These are phyloP conservation scores for Aspergillus steynii DNA, from an alignment of 495 filamentous ascomycete genomes.

Conservation along the genomic window DNA sequence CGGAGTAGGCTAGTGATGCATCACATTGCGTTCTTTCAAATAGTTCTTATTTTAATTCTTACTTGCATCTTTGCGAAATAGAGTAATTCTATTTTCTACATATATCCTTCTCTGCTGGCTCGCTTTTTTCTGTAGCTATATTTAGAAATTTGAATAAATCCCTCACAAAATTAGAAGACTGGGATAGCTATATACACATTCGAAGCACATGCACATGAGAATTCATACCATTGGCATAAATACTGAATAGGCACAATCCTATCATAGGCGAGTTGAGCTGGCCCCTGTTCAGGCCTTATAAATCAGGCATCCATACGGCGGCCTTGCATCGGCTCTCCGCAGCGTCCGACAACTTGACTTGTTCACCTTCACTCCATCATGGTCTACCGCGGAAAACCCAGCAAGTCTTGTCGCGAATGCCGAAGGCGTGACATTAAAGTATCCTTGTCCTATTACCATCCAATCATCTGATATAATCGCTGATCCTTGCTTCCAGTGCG, in stretches of 20 bases:
- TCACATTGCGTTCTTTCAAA: not conserved
- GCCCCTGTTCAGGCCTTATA: not conserved
- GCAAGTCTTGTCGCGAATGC: conserved; percentile 11
- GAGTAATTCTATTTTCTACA: not conserved
- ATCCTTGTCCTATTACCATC: not conserved
- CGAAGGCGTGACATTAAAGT: conserved; percentile 11
- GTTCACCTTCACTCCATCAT: conserved; percentile 2
- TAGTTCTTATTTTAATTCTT: not conserved
- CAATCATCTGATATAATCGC: not conserved
- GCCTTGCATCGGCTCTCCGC: not conserved
- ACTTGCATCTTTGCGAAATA: not conserved
- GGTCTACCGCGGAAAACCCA: conserved; percentile 11
- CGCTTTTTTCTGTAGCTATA: not conserved
- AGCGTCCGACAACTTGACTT: not conserved
- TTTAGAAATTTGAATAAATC: not conserved
- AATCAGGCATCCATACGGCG: not conserved
- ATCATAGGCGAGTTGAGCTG: not conserved
- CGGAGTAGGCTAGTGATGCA: conserved; percentile 18
- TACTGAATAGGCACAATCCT: not conserved
- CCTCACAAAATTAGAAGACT: too few relatives aligned
- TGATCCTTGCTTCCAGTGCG: conserved; percentile 6
- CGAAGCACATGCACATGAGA: not conserved
- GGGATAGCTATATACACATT: too few relatives aligned
- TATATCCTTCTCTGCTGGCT: not conserved
- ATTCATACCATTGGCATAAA: not conserved